Conservation (phyloP, 805 yeast genomes). For the Kodamaea leandrae region DNA sequence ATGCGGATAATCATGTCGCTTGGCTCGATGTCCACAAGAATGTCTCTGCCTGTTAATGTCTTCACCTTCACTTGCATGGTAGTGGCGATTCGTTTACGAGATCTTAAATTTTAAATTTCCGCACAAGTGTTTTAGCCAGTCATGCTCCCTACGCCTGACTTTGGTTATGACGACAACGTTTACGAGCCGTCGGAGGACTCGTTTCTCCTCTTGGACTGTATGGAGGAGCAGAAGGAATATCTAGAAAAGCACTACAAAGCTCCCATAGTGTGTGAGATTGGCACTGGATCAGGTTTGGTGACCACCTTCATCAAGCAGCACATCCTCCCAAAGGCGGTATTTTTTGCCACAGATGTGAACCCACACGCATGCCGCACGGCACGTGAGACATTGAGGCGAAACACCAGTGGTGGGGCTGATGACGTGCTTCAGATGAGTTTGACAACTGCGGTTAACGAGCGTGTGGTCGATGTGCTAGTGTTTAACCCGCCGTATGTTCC, state of each 20-base stretch:
- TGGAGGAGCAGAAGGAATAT: slow-evolving; percentile 56
- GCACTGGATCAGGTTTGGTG: slow-evolving; percentile 90
- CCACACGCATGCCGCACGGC: slow-evolving; percentile 66
- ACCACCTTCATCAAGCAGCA: slow-evolving; percentile 68
- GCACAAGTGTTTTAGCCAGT: background rate
- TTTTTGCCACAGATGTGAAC: slow-evolving; percentile 75
- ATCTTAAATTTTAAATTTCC: no score
- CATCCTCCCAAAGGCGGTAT: slow-evolving; percentile 51
- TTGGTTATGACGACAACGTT: slow-evolving; percentile 60
- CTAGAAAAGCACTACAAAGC: slow-evolving; percentile 22
- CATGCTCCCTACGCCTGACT: slow-evolving; percentile 84
- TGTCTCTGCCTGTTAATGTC: slow-evolving; percentile 82
- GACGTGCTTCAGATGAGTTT: slow-evolving; percentile 54
- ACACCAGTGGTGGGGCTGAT: slow-evolving; percentile 6
- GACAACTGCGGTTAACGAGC: slow-evolving; percentile 45
- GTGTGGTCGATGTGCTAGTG: slow-evolving; percentile 64
- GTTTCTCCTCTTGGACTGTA: slow-evolving; percentile 73
- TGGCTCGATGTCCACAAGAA: slow-evolving; percentile 71
- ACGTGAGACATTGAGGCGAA: slow-evolving; percentile 17
- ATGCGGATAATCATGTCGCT: slow-evolving; percentile 65
- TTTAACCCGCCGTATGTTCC: slow-evolving; percentile 99
- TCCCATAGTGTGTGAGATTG: slow-evolving; percentile 77
- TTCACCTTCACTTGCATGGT: slow-evolving; percentile 66
- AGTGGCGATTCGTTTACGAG: background rate
- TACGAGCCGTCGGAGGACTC: slow-evolving; percentile 97